Percentiles rank a stretch among this genome's conserved stretches.
These are phyloP conservation scores for Zygosaccharomyces sapae DNA, from an alignment of 1,139 yeast species.

Conservation along the genomic window DNA sequence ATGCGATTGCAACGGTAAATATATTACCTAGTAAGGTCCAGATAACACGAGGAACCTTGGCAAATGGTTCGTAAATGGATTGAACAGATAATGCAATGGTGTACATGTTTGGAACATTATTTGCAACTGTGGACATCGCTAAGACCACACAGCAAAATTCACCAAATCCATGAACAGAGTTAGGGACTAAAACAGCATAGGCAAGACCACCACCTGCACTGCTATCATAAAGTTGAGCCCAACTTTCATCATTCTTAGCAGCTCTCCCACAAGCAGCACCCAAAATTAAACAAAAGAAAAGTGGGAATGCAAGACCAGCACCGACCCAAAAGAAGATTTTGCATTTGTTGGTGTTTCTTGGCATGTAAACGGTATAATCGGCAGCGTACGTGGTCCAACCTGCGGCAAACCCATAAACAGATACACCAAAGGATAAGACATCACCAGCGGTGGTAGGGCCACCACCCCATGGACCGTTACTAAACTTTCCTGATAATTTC, in stretches of 20 bases:
- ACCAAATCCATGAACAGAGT: conserved; percentile 85
- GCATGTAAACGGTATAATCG: conserved; percentile 85
- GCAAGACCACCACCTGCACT: conserved; percentile 74
- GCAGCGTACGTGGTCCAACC: conserved; percentile 94
- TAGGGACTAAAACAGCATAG: conserved; percentile 65
- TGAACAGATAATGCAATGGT: conserved; percentile 84
- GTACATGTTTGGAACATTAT: conserved; percentile 89
- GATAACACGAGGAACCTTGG: conserved; percentile 67
- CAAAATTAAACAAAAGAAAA: conserved; percentile 65
- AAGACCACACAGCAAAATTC: conserved; percentile 79
- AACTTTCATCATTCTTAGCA: conserved; percentile 37
- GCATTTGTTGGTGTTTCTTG: conserved; percentile 50
- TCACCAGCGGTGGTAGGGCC: conserved; percentile 65
- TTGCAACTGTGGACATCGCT: conserved; percentile 79
- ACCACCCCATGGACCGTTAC: conserved; percentile 37
- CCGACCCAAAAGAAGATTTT: conserved; percentile 61
- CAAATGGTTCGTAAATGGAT: conserved; percentile 68
- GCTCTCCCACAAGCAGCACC: conserved; percentile 89
- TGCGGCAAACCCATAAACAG: conserved; percentile 82
- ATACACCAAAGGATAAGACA: conserved; percentile 78
- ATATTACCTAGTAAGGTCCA: conserved; percentile 78
- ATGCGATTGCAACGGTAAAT: conserved; percentile 74
- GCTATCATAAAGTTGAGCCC: conserved; percentile 41
- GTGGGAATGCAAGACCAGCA: conserved; percentile 61
- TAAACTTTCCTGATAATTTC: conserved; percentile 59